Evolutionary conservation across 495 filamentous ascomycete species (phyloP).

Genomic region (Xylona heveae): DNA sequence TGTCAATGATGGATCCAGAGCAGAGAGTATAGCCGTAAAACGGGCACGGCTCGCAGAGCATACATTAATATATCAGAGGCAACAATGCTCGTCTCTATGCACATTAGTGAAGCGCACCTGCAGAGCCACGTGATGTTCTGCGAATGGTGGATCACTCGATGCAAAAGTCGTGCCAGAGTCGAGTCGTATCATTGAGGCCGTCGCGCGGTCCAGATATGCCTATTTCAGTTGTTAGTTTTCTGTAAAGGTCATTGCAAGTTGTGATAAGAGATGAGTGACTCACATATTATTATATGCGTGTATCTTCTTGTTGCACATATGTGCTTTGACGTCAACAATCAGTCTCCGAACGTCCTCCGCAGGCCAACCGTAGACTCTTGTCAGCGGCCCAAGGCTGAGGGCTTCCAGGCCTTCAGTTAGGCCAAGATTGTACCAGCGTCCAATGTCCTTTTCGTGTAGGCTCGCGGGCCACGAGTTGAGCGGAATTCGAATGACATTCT

Average conservation of each 20-base stretch:
- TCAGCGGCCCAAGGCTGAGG: constrained; percentile 54
- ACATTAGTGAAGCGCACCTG: too few relatives aligned
- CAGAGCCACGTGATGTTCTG: too few relatives aligned
- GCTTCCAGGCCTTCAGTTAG: constrained; percentile 48
- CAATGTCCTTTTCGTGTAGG: constrained; percentile 43
- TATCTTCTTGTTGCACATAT: constrained; percentile 47
- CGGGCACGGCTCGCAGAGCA: too few relatives aligned
- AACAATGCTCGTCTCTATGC: too few relatives aligned
- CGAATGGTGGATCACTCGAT: too few relatives aligned
- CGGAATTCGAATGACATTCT: constrained; percentile 49
- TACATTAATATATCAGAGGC: too few relatives aligned
- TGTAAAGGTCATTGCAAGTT: constrained; percentile 5
- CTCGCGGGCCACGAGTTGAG: constrained; percentile 63
- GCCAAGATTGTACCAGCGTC: constrained; percentile 70
- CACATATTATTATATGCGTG: constrained; percentile 59
- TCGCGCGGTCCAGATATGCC: constrained; percentile 29
- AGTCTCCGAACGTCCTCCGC: constrained; percentile 43
- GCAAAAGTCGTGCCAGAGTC: too few relatives aligned
- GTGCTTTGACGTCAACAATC: constrained; percentile 36
- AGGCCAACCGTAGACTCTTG: constrained; percentile 39
- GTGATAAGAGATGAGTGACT: constrained; percentile 15
- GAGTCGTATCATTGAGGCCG: constrained; percentile 10
- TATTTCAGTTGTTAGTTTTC: constrained; percentile 13
- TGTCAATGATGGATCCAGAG: too few relatives aligned
- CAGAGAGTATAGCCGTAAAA: too few relatives aligned